Evolutionary conservation across 1,284 basidiomycete genomes (phyloP).

Genomic region (Coniferiporia sulphurascens): DNA sequence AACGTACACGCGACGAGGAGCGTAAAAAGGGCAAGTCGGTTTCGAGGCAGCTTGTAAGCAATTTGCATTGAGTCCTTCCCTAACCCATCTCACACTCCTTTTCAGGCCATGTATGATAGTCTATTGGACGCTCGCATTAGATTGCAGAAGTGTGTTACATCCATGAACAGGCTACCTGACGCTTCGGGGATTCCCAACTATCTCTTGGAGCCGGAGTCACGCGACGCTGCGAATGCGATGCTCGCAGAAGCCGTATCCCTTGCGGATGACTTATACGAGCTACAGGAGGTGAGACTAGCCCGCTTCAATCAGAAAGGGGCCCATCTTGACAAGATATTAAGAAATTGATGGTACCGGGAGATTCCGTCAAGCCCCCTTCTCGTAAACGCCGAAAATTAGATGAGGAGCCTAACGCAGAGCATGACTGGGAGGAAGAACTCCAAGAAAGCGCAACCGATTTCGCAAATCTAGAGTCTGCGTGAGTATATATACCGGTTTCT

Average conservation of each 20-base stretch:
- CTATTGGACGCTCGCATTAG: slow-evolving; percentile 85
- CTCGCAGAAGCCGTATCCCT: slow-evolving; percentile 54
- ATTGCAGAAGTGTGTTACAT: slow-evolving; percentile 72
- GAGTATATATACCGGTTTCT: slow-evolving; percentile 23
- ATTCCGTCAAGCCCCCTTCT: slow-evolving; percentile 45
- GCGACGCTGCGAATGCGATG: slow-evolving; percentile 37
- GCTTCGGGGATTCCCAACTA: slow-evolving; percentile 31
- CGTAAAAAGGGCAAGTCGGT: slow-evolving; percentile 78
- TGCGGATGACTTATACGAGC: slow-evolving; percentile 59
- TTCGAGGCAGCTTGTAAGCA: slow-evolving; percentile 72
- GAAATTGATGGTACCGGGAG: slow-evolving; percentile 44
- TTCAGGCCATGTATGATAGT: slow-evolving; percentile 76
- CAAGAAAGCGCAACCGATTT: slow-evolving; percentile 40
- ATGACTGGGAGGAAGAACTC: slow-evolving; percentile 39
- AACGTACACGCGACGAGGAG: slow-evolving; percentile 59
- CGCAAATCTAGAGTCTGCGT: slow-evolving; percentile 54
- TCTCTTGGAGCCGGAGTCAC: slow-evolving; percentile 21
- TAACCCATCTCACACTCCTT: slow-evolving; percentile 1
- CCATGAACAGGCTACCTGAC: slow-evolving; percentile 57
- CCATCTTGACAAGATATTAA: slow-evolving; percentile 24
- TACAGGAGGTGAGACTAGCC: slow-evolving; percentile 53
- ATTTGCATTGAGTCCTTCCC: slow-evolving; percentile 3
- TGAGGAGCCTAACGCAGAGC: slow-evolving; percentile 21
- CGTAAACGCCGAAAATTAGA: slow-evolving; percentile 54
- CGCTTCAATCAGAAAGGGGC: background rate